Conservation (phyloP, 2,329 filamentous ascomycete species). For the Fusarium musae region DNA sequence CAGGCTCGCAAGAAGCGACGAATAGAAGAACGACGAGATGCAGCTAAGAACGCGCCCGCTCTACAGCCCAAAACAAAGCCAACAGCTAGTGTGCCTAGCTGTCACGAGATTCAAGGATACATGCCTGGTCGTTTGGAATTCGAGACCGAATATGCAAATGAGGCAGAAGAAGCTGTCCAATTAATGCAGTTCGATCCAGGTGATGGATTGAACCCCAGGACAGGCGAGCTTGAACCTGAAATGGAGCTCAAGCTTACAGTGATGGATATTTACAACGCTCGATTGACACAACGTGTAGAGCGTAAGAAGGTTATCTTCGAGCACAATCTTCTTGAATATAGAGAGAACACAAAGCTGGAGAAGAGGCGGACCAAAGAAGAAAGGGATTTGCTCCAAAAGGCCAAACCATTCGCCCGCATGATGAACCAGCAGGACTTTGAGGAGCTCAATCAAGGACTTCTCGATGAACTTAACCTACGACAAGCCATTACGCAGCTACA, state of each 20-base stretch:
- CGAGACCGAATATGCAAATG: conserved; percentile 96
- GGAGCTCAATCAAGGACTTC: conserved; percentile 82
- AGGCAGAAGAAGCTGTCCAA: conserved; percentile 97
- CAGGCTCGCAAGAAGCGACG: conserved; percentile 91
- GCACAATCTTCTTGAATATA: conserved; percentile 91
- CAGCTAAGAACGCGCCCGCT: conserved; percentile 83
- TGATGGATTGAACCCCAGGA: conserved; percentile 86
- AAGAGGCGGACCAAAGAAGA: conserved; percentile 98
- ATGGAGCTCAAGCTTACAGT: conserved; percentile 98
- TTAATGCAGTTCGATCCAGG: conserved; percentile 98
- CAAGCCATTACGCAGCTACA: conserved; percentile 91
- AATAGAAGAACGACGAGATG: conserved; percentile 91
- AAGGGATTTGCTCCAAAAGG: conserved; percentile 87
- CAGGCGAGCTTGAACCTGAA: conserved; percentile 90
- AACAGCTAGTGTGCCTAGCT: conserved; percentile 92
- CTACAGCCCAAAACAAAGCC: conserved; percentile 94
- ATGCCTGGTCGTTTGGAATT: conserved; percentile 98
- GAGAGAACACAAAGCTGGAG: conserved; percentile 87
- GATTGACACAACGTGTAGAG: conserved; percentile 89
- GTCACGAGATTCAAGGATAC: conserved; percentile 97
- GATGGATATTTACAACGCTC: conserved; percentile 97
- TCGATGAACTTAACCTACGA: conserved; percentile 91
- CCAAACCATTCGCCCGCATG: conserved; percentile 95
- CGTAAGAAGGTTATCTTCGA: conserved; percentile 97
- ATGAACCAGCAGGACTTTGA: conserved; percentile 96